phyloP scores from a whole-genome alignment of 768 basidiomycete genomes.

The Boletus reticuloceps region DNA sequence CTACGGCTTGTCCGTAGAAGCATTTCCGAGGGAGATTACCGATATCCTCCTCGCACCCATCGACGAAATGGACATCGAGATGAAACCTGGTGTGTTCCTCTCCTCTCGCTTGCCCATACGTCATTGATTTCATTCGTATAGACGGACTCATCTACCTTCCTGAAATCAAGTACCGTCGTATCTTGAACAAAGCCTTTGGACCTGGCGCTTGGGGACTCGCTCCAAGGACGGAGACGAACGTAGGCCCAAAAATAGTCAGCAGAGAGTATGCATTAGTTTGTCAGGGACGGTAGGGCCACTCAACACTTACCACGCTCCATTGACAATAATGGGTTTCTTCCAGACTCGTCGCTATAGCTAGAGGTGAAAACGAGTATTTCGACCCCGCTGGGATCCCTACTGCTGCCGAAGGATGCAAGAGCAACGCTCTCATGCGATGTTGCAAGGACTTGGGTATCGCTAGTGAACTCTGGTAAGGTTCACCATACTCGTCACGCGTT shows the following conservation, averaged over 20 bases:
- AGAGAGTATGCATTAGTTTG: conserved; percentile 95
- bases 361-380: conserved; percentile 97
- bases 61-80: conserved; percentile 78
- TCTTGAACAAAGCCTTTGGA: conserved; percentile 90
- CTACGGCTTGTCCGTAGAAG: conserved; percentile 69
- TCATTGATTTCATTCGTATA: conserved; percentile 28
- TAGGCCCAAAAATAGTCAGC: conserved; percentile 83
- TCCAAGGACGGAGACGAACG: conserved; percentile 88
- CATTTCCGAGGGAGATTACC: conserved; percentile 75
- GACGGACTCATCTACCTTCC: conserved; percentile 95
- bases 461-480: conserved; percentile 85
- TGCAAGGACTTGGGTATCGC: conserved; percentile 96
- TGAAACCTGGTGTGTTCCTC: conserved; percentile 76
- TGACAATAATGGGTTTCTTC: background rate
- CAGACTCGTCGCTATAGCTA: conserved; percentile 85
- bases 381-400: conserved; percentile 88
- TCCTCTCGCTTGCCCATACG: background rate
- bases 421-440: conserved; percentile 96
- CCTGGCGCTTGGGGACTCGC: conserved; percentile 98
- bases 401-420: conserved; percentile 92
- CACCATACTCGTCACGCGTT: background rate
- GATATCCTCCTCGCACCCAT: conserved; percentile 73
- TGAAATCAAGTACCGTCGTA: conserved; percentile 93
- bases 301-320: background rate
- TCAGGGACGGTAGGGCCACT: conserved; percentile 67